Evolutionary conservation across 164 flowering plant species (phyloP), one percentile per base, ranked within the genome.

Genomic region (Sextonia rubra): DNA sequence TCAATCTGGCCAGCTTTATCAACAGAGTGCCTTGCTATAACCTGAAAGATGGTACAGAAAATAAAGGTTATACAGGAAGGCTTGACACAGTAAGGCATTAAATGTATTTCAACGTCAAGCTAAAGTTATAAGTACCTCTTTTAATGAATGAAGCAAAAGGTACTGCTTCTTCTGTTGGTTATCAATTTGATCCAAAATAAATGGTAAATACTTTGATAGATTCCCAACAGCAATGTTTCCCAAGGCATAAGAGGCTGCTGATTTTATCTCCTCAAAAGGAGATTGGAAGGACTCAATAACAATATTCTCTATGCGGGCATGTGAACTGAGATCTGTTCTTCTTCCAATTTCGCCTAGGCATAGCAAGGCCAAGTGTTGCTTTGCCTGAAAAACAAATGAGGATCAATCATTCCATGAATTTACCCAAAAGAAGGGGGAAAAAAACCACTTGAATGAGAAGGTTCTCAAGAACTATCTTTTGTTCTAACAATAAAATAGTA

Each of bases 171-270:
- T 93, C 84, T 92, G 99, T 79, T 96, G 99, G 82, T 91, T 92
- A 80, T 96, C 98, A 81, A 96, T 96, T 84, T 96, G 98, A 81
- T 96, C 97, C 87, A 96, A 80, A 66, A 96, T 93, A 81, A 92
- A 96, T 32, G 98, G 97, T 52, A 96, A 74, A 80, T 93, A 96
- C 78, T 90, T 96, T 22, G 93, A 85, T 26, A 96, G 85, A 83
- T 96, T 96, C 44, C 98, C 99, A 73, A 92, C 98, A 79, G 97
- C 99, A 75, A 96, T 93, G 76, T 96, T 96, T 60, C 99, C 99
- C 77, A 96, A 88, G 30, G 99, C 99, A 89, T 92, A 96, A 56
- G 99, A 96, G 67, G 99, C 99, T 66, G 99, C 98, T 74, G 99
- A 92, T 74, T 96, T 96, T 73, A 96, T 96, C 84, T 96, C 99